Evolutionary conservation across 2,329 filamentous ascomycete species (phyloP).

Genomic region (Verticillium isaacii): DNA sequence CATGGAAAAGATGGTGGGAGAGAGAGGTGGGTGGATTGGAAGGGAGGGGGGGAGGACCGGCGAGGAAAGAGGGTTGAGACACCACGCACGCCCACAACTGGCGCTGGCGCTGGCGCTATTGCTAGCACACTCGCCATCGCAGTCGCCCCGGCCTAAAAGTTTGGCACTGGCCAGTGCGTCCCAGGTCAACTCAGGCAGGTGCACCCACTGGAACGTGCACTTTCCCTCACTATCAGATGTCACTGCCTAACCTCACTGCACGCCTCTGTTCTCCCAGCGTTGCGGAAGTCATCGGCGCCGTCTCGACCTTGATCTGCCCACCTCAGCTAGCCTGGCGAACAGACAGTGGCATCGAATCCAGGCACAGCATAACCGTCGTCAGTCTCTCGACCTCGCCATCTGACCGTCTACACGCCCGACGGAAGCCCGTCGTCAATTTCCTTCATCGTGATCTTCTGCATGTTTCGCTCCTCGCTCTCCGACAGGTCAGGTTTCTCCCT

Average conservation of each 20-base stretch:
- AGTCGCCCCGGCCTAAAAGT: neutral
- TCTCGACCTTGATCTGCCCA: neutral
- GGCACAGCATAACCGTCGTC: no score
- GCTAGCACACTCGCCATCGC: neutral
- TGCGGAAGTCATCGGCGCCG: neutral
- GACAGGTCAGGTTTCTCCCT: conserved; percentile 28
- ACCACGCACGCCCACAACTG: neutral
- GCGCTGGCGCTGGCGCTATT: neutral
- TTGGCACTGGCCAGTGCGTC: neutral
- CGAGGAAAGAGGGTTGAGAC: neutral
- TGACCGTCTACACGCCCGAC: neutral
- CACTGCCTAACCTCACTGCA: neutral
- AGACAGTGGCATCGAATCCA: neutral
- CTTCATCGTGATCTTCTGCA: conserved; percentile 22
- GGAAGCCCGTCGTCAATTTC: conserved; percentile 8
- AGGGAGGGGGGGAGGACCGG: neutral
- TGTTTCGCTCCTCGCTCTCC: conserved; percentile 30
- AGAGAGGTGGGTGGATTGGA: neutral
- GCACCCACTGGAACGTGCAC: neutral
- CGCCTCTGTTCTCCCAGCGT: neutral
- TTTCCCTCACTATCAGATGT: neutral
- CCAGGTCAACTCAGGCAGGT: neutral
- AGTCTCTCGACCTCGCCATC: neutral
- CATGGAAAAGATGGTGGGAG: neutral
- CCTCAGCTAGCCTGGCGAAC: neutral